Percentiles rank a stretch among this genome's conserved stretches.
Conservation (phyloP, 192 early-diverging fungal genomes). For the Podila verticillata region DNA sequence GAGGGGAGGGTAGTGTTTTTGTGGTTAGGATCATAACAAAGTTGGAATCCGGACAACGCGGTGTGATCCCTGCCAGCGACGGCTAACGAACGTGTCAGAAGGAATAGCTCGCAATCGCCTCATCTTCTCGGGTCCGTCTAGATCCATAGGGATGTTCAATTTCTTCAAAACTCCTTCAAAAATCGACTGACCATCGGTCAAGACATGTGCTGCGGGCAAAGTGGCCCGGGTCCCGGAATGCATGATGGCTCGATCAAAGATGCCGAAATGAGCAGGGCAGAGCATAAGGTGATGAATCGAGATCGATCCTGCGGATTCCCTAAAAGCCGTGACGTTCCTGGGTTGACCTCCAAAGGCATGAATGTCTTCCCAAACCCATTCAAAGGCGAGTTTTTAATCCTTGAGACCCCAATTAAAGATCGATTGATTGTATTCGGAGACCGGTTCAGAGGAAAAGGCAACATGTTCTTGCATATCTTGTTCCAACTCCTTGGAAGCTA, state of each 20-base stretch:
- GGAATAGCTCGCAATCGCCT: conserved; percentile 11
- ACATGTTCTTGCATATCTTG: conserved; percentile 24
- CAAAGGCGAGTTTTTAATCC: conserved; percentile 32
- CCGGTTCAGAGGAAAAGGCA: not conserved
- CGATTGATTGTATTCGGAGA: conserved; percentile 17
- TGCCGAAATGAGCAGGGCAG: conserved; percentile 10
- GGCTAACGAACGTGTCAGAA: conserved; percentile 8
- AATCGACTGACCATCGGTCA: conserved; percentile 11
- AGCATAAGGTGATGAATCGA: conserved; percentile 34
- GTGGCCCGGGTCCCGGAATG: conserved; percentile 26
- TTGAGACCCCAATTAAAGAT: conserved; percentile 39
- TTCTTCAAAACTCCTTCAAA: conserved; percentile 14
- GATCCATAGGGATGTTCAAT: conserved; percentile 14
- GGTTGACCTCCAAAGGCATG: conserved; percentile 14
- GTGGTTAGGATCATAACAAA: conserved; percentile 14
- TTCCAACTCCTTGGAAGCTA: conserved; percentile 35
- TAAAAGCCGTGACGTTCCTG: conserved; percentile 22
- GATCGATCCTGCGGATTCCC: conserved; percentile 29
- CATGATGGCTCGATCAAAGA: conserved; percentile 48
- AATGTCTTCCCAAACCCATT: conserved; percentile 36
- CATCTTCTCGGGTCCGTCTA: conserved; percentile 20
- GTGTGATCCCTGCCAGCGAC: not conserved
- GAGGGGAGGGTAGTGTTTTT: conserved; percentile 6
- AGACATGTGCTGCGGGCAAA: not conserved
- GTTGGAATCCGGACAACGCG: not conserved